Evolutionary conservation across 805 yeast species (phyloP), one percentile per base, ranked within the genome.

Genomic region (Phaffomyces antillensis): DNA sequence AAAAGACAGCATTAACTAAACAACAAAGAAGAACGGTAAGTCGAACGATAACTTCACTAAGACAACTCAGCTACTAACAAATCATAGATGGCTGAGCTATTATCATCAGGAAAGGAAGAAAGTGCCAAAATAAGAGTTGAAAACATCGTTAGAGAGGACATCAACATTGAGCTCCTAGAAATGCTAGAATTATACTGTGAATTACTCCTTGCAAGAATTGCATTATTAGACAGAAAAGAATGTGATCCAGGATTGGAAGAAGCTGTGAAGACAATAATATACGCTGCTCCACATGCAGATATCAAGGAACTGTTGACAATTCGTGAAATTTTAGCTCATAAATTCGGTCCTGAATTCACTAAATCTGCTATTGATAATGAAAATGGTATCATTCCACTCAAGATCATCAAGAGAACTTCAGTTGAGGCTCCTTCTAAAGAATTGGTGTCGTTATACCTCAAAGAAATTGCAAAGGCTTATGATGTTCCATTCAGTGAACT

Each of bases 51-150:
- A 9, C 5, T 25, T 17, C 15, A 16, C 25, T 6, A 28, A 15
- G 17, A n/a, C 30, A 20, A n/a, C 3, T 17, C 13, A 4, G 23
- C 15, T 41, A 16, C 43, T 18, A 24, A 35, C 30, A 9, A 2
- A 4, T 12, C n/a, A 12, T 90, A 47, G 73, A 71, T 43, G 75
- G 95, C 95, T 2, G 89, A 84, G 40, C 66, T 87, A 11, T 66
- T 88, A 42, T 68, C 73, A 9, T 71, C 69, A 37, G 88, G 87
- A 7, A 87, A 86, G 57, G 90, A 86, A 50, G 81, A 83, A 41
- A 85, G 89, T 54, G 96, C 96, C 11, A 75, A 75, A 45, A 87
- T 87, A 45, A 65, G 95, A 41, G 91, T 86, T 4, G 96, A 88
- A 60, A 84, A 85, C 54, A 77, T 88, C 45, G 85, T 89, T 30